Base-by-base conservation (phyloP, 306 rosid genomes). In the Adenanthera pavonina region DNA sequence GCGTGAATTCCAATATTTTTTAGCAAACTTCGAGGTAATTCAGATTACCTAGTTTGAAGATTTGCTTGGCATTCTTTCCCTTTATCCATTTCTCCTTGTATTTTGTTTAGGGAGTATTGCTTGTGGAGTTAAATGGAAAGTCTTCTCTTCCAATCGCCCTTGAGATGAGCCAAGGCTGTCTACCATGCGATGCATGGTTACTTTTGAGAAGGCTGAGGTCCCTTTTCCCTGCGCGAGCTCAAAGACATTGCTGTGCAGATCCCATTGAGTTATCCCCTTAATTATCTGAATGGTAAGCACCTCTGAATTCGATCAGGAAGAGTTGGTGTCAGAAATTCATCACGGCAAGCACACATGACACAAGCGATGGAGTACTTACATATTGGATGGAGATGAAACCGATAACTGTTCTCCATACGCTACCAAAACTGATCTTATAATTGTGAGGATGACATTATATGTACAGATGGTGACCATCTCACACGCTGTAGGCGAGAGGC, bases 141-240 rank as follows among this genome's bases (percentile, higher is more conserved):
- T 83, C 84, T 74, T 67, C 84, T 49, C 81, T 88, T 82, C 98
- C 99, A 48, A 61, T 90, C 76, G 94, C 90, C 51, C 80, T 92
- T 35, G 98, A 92, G 82, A 92, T 95, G 96, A 82, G 68, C 60
- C 90, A 89, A 89, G 97, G 99, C 19, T 93, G 93, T 85, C 79
- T 83, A 40, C 82, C 75, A 61, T 88, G 97, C 76, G 98, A 93
- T 86, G 97, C 92, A 5, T 74, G 87, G 93, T 81, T 88, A 82
- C 99, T 95, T 84, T 79, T 95, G 81, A 87, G 90, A 78, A 88
- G 99, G 82, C 68, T 93, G 57, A 85, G 89, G 80, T 83, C 87
- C 62, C 80, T 72, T 36, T 13, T 67, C 72, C 69, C 78, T 17
- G 74, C 80, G 16, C 90, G 64, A 81, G 75, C 77, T 73, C 84